Conservation (phyloP, 129 eudicot genomes). For the Pittosporum tobira region DNA sequence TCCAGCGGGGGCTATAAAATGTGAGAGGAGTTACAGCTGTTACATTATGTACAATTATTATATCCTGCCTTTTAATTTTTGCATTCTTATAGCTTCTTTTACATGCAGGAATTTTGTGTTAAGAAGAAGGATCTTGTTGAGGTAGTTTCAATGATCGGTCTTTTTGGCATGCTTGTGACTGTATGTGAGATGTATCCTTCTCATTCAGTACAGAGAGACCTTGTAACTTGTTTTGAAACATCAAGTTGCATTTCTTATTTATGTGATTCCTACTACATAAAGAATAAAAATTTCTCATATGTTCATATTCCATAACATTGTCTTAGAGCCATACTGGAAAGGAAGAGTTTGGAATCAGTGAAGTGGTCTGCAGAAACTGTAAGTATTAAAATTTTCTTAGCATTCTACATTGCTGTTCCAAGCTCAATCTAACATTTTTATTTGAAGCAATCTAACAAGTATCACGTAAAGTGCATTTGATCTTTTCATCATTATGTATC, state of each 20-base stretch:
- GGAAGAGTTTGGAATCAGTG: slow-evolving; percentile 41
- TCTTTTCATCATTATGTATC: too few species aligned
- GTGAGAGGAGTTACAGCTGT: not conserved
- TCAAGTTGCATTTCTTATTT: not conserved
- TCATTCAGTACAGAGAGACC: not conserved
- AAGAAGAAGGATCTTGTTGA: slow-evolving; percentile 66
- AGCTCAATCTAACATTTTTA: too few species aligned
- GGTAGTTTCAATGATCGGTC: slow-evolving; percentile 71
- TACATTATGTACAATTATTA: not conserved
- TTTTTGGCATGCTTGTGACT: slow-evolving; percentile 66
- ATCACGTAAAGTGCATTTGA: too few species aligned
- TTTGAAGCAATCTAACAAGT: too few species aligned
- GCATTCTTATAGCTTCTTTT: not conserved
- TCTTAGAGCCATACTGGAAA: slow-evolving; percentile 49
- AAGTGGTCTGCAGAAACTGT: slow-evolving; percentile 68
- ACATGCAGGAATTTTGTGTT: slow-evolving; percentile 70
- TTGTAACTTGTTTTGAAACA: not conserved
- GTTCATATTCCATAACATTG: slow-evolving; percentile 29
- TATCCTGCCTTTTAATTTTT: not conserved
- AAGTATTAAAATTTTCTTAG: slow-evolving; percentile 17
- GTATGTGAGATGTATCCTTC: slow-evolving; percentile 77
- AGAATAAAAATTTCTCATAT: not conserved
- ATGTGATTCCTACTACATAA: too few species aligned
- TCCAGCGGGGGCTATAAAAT: not conserved
- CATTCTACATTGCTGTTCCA: not conserved